Conservation (phyloP, 2,329 filamentous ascomycete genomes). For the Fusarium sterilihyphosum region DNA sequence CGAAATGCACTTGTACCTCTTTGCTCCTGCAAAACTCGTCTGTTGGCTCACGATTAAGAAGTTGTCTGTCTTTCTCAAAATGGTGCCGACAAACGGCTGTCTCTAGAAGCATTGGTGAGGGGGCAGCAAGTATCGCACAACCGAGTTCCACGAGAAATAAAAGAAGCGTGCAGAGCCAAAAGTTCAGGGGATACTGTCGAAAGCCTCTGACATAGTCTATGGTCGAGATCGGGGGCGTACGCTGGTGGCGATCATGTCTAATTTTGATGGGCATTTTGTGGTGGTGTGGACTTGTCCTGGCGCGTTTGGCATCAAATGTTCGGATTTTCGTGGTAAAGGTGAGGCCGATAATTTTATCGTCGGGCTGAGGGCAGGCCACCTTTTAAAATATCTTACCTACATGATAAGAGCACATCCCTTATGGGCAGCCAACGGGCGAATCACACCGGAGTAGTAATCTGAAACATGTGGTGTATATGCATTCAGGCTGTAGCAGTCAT, state of each 20-base stretch:
- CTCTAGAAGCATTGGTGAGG: not conserved
- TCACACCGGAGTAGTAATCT: not conserved
- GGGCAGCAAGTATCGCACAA: not conserved
- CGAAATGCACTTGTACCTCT: not conserved
- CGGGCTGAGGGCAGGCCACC: not conserved
- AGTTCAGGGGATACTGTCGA: not conserved
- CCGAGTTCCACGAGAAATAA: not conserved
- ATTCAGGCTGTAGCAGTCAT: not conserved
- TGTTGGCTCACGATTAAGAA: not conserved
- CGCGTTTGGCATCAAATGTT: not conserved
- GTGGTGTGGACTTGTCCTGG: not conserved
- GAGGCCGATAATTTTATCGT: not conserved
- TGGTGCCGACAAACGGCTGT: conserved; percentile 1
- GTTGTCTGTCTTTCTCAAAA: not conserved
- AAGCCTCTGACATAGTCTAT: not conserved
- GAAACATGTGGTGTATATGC: not conserved
- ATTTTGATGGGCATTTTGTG: not conserved
- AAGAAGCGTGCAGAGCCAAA: not conserved
- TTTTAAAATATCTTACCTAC: not conserved
- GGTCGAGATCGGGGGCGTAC: not conserved
- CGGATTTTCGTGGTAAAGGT: not conserved
- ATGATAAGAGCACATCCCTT: not conserved
- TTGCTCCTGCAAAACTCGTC: conserved; percentile 1
- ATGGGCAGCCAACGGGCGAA: not conserved
- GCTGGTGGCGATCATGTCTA: accelerated